Conservation (phyloP, 2,329 filamentous ascomycete species). For the Coniella vitis region DNA sequence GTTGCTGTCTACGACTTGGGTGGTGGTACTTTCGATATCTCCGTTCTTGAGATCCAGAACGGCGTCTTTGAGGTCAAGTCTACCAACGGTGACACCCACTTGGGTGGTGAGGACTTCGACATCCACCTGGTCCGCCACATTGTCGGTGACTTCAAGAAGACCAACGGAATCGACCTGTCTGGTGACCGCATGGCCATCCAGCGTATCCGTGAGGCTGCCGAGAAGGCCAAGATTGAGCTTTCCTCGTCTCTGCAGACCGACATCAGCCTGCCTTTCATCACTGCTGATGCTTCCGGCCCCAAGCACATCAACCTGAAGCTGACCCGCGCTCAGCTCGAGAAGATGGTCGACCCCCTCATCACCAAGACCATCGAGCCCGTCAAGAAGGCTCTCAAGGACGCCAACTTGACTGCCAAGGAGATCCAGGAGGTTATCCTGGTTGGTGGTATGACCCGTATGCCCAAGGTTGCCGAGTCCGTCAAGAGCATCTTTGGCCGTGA, state of each 20-base stretch:
- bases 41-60: constrained; percentile 92
- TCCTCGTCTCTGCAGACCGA: constrained; percentile 93
- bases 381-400: constrained; percentile 95
- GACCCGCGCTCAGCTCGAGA: constrained; percentile 85
- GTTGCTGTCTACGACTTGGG: constrained; percentile 97
- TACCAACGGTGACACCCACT: constrained; percentile 96
- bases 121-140: constrained; percentile 90
- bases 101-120: constrained; percentile 97
- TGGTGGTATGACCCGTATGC: constrained; percentile 99
- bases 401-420: constrained; percentile 81
- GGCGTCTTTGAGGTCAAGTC: constrained; percentile 99
- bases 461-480: constrained; percentile 92
- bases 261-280: constrained; percentile 98
- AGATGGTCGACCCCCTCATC: constrained; percentile 86
- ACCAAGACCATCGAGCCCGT: constrained; percentile 82
- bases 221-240: constrained; percentile 99
- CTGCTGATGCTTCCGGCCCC: constrained; percentile 86
- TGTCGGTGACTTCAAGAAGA: constrained; percentile 93
- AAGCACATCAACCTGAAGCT: constrained; percentile 99
- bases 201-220: constrained; percentile 95
- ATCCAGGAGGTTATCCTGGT: constrained; percentile 98
- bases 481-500: constrained; percentile 96
- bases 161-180: constrained; percentile 83
- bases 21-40: constrained; percentile 99
- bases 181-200: constrained; percentile 96